Conservation (phyloP, 371 early-diverging fungal genomes). For the Rhizopus sp. region DNA sequence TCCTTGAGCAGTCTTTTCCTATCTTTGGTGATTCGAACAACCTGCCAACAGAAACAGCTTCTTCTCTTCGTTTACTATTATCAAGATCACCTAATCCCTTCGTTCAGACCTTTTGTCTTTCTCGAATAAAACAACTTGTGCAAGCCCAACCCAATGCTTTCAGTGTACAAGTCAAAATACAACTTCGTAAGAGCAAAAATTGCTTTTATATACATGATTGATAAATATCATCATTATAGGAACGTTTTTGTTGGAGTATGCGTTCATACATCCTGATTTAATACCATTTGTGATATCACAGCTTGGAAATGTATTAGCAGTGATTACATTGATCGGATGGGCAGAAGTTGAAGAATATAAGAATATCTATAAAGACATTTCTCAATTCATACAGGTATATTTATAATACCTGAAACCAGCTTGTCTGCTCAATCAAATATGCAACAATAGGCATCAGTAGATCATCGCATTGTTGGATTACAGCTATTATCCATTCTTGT, state of each 20-base stretch:
- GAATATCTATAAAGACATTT: slow-evolving; percentile 62
- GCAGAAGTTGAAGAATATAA: slow-evolving; percentile 73
- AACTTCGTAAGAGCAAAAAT: slow-evolving; percentile 56
- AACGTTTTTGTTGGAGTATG: slow-evolving; percentile 68
- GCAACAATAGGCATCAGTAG: slow-evolving; percentile 45
- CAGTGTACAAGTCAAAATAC: slow-evolving; percentile 59
- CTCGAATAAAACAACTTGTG: slow-evolving; percentile 69
- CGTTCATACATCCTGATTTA: slow-evolving; percentile 65
- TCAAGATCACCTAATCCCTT: slow-evolving; percentile 71
- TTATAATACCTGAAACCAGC: background rate
- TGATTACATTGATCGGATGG: slow-evolving; percentile 84
- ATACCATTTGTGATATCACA: slow-evolving; percentile 71
- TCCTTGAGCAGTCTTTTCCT: slow-evolving; percentile 80
- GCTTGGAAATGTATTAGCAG: slow-evolving; percentile 71
- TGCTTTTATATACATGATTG: background rate
- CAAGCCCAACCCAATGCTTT: slow-evolving; percentile 74
- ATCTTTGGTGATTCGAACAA: slow-evolving; percentile 73
- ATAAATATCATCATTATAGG: slow-evolving; percentile 28
- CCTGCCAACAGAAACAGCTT: slow-evolving; percentile 73
- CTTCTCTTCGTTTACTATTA: slow-evolving; percentile 68
- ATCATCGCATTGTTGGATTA: slow-evolving; percentile 68
- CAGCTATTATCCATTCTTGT: slow-evolving; percentile 61
- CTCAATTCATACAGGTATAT: slow-evolving; percentile 69
- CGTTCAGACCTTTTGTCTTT: slow-evolving; percentile 71
- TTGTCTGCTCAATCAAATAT: background rate